These are phyloP conservation scores for Arthrobotrys musiformis DNA, from an alignment of 2,329 filamentous ascomycete genomes.

Conservation along the genomic window DNA sequence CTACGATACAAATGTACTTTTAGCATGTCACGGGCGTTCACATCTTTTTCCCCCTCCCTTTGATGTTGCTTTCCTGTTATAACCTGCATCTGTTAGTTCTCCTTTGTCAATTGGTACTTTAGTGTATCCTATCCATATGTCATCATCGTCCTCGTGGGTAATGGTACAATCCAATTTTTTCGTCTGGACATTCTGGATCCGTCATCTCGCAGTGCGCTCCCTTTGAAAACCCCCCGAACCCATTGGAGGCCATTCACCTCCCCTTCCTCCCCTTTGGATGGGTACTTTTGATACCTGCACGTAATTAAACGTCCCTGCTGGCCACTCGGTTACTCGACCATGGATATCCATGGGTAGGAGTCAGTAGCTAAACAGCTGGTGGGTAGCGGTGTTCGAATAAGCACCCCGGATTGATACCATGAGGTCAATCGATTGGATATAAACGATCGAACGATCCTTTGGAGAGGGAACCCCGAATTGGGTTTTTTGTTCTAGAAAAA, in stretches of 20 bases:
- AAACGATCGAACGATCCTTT: constrained; percentile 21
- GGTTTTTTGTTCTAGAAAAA: constrained; percentile 17
- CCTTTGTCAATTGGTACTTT: too few species aligned
- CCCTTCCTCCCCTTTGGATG: background rate
- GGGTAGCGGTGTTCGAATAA: constrained; percentile 39
- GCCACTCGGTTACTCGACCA: background rate
- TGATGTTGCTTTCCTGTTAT: background rate
- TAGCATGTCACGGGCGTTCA: constrained; percentile 50
- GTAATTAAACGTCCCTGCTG: constrained; percentile 13
- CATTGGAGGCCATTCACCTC: background rate
- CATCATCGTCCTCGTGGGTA: background rate
- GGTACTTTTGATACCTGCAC: constrained; percentile 25
- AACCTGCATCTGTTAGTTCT: background rate
- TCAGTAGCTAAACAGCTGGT: background rate
- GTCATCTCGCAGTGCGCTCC: constrained; percentile 10
- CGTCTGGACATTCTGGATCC: constrained; percentile 24
- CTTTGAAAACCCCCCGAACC: background rate
- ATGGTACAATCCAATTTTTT: constrained; percentile 19
- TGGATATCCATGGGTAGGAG: constrained; percentile 6
- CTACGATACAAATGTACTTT: constrained; percentile 47
- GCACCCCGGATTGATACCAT: constrained; percentile 25
- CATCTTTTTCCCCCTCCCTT: background rate
- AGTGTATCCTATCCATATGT: constrained; percentile 26
- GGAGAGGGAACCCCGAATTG: too few species aligned
- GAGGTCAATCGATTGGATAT: constrained; percentile 54